A percentile compares a stretch with the other conserved stretches of the same genome.
phyloP scores from a whole-genome alignment of 306 rosid species.

The Cyamopsis tetragonoloba region DNA sequence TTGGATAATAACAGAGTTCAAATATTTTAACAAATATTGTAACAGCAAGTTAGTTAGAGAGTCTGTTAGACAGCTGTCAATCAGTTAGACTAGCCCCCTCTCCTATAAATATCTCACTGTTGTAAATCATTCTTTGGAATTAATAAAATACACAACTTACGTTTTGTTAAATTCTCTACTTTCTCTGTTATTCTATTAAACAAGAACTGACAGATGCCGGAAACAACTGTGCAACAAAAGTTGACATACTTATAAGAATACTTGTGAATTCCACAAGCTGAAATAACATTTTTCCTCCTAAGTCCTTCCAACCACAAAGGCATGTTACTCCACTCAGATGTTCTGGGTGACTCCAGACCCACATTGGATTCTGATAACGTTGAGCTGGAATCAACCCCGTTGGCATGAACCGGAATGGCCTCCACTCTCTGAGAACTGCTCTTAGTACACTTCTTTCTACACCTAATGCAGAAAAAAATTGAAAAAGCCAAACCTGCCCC shows the following conservation, averaged over 20 bases:
- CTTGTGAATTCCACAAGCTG: conserved; percentile 88
- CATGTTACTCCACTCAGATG: conserved; percentile 59
- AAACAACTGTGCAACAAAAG: conserved; percentile 9
- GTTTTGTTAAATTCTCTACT: no score
- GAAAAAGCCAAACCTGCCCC: conserved; percentile 60
- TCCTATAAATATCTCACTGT: no score
- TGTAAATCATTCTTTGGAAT: no score
- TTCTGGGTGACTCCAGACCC: conserved; percentile 75
- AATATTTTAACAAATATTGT: no score
- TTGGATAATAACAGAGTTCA: no score
- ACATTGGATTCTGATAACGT: conserved; percentile 60
- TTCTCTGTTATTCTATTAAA: no score
- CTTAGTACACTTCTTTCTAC: conserved; percentile 45
- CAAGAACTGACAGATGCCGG: not conserved
- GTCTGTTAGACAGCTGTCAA: no score
- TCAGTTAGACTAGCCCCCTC: no score
- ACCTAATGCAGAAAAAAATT: conserved; percentile 45
- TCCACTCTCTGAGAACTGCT: conserved; percentile 54
- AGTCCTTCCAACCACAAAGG: conserved; percentile 82
- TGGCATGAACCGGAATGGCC: conserved; percentile 42
- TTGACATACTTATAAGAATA: conserved; percentile 77
- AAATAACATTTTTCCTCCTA: conserved; percentile 57
- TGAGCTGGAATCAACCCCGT: conserved; percentile 49
- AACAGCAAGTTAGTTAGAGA: no score
- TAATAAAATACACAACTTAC: no score